Conservation (phyloP, 495 filamentous ascomycete genomes). For the Coniosporium apollinis region DNA sequence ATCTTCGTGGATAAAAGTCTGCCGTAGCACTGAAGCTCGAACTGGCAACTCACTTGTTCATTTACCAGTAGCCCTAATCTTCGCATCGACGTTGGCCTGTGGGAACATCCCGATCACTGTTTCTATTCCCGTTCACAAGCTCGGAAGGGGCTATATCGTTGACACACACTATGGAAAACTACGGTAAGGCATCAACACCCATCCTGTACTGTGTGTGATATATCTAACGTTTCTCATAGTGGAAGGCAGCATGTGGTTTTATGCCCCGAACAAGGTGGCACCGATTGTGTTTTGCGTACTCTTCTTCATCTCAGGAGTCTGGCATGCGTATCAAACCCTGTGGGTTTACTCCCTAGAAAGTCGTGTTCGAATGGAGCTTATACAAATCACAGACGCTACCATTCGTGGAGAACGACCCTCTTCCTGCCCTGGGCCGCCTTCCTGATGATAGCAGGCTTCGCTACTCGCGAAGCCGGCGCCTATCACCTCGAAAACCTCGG, state of each 20-base stretch:
- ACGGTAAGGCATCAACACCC: too few relatives aligned
- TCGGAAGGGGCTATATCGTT: too few relatives aligned
- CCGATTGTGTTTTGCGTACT: constrained; percentile 50
- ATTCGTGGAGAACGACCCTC: constrained; percentile 16
- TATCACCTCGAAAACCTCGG: constrained; percentile 10
- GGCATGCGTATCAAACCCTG: constrained; percentile 48
- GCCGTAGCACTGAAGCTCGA: too few relatives aligned
- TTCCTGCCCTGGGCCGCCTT: constrained; percentile 16
- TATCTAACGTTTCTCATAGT: too few relatives aligned
- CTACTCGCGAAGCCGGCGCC: constrained; percentile 11
- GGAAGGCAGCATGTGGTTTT: constrained; percentile 42
- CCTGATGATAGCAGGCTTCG: constrained; percentile 15
- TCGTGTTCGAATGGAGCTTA: not conserved
- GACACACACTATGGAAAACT: too few relatives aligned
- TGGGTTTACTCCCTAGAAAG: constrained; percentile 20
- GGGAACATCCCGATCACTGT: too few relatives aligned
- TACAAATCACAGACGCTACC: constrained; percentile 9
- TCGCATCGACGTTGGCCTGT: too few relatives aligned
- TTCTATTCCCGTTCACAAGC: too few relatives aligned
- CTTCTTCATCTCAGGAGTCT: constrained; percentile 39
- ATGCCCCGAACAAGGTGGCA: constrained; percentile 58
- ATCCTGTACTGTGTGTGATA: too few relatives aligned
- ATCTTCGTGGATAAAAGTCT: too few relatives aligned
- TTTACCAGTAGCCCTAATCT: too few relatives aligned
- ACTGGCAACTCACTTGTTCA: too few relatives aligned